Base-by-base conservation (phyloP, 1,139 yeast species). In the Geotrichum citri-aurantii region DNA sequence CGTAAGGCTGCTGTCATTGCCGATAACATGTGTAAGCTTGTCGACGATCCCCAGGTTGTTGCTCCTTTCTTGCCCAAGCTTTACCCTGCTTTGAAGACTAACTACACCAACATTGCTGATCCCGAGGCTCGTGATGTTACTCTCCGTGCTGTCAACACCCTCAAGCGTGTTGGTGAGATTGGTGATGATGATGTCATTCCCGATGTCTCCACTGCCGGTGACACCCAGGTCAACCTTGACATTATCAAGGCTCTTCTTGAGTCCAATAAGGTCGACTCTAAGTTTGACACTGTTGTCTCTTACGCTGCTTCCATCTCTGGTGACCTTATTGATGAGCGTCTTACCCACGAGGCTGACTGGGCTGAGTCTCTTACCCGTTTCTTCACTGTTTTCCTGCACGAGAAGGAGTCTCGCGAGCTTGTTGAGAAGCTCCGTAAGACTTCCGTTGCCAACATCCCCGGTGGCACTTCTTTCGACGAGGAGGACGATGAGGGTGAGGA, bases 401-500 rank as follows among this genome's bases (percentile, higher is more conserved):
- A 91, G 81, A 83, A 82, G 77, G 89, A 87, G 79, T 90, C 97
- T 66, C 87, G 89, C 81, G 91, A 85, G 63, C 79, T 90, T 75
- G 87, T 93, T 75, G 97, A 91, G 79, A 90, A 87, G 77, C 90
- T 85, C 87, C 90, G 99, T 84, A 86, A 85, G 84, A 82, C 87
- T 81, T 92, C 98, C 69, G 86, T 93, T 75, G 96, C 92, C 82
- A 92, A 93, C 90, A 93, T 92, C 71, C 98, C 98, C 75, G 87
- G 85, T 74, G 95, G 95, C 73, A 96, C 97, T 73, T 79, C 86
- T 73, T 91, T 91, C 77, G 97, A 89, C 77, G 98, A 93, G 77
- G 99, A 93, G 83, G 99, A 93, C 78, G 99, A 93, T 75, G 99
- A 93, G 76, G 99, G 99, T 82, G 99, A 93, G 83, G 99, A 93